Evolutionary conservation across 345 rosid species (phyloP), one percentile per base, ranked within the genome.

Genomic region (Eucalyptus decipiens): DNA sequence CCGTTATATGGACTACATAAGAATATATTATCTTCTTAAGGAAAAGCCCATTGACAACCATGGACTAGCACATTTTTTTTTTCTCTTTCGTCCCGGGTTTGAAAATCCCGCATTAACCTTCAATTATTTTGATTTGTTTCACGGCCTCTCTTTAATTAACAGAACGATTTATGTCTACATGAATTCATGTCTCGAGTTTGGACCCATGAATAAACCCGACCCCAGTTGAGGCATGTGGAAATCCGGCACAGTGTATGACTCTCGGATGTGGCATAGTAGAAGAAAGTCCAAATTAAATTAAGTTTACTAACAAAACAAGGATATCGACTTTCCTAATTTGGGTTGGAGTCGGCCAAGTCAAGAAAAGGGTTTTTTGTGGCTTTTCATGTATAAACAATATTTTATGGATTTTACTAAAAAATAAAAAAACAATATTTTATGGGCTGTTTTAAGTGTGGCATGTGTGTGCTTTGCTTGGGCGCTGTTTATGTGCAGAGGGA

Each of bases 101-200:
- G 6, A 16, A 16, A 16, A 34, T 32, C 21, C 42, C 6, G 21
- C 40, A 69, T 69, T 1, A 17, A 34, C 23, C 80, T 69, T 69
- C 80, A 32, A 9, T 30, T 65, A 15, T n/a, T 65, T n/a, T 65
- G 21, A n/a, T n/a, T 15, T n/a, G 37, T 15, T 65, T 65, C 1
- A 4, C 76, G 3, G 37, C 40, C 76, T n/a, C 21, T 65, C 76
- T 65, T 14, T 15, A 65, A 65, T 15, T 65, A 15, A 65, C 19
- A 0, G 21, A 65, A 7, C 9, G 0, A 4, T 65, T 65, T n/a
- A n/a, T n/a, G 0, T 15, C 37, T n/a, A 30, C 34, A 14, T 15
- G 3, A n/a, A 15, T 65, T 65, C 37, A 65, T n/a, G 21, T n/a
- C 76, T n/a, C 3, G 3, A n/a, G 76, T 65, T n/a, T n/a, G 32